Evolutionary conservation across 2,329 filamentous ascomycete genomes (phyloP).

Genomic region (Fusarium austroafricanum): DNA sequence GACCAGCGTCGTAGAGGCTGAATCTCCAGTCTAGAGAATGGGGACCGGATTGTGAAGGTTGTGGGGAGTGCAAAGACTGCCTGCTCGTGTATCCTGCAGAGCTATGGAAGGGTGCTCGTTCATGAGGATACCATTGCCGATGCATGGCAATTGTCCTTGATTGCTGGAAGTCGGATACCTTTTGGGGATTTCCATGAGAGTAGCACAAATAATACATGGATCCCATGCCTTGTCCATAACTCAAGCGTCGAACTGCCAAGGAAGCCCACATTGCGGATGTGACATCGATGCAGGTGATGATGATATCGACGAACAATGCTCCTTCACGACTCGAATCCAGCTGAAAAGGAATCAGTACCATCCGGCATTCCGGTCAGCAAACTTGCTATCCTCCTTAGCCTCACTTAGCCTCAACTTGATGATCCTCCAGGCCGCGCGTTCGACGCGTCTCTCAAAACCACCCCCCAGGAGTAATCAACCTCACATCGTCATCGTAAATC

Average conservation of each 20-base stretch:
- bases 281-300: neutral
- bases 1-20: constrained; percentile 22
- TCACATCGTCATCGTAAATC: neutral
- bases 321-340: neutral
- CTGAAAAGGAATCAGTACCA: neutral
- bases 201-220: neutral
- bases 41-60: constrained; percentile 26
- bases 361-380: neutral
- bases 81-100: constrained; percentile 30
- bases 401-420: neutral
- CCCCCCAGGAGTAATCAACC: neutral
- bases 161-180: neutral
- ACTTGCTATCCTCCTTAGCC: neutral
- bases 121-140: neutral
- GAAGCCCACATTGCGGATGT: neutral
- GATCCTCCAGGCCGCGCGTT: constrained; percentile 24
- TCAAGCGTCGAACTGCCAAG: neutral
- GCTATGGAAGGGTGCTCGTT: constrained; percentile 11
- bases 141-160: no score
- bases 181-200: no score
- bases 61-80: constrained; percentile 26
- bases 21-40: constrained; percentile 15
- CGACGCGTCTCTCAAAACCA: constrained; percentile 7
- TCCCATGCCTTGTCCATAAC: neutral
- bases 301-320: neutral